phyloP scores from a whole-genome alignment of 306 rosid species.

The Castanea mollissima region DNA sequence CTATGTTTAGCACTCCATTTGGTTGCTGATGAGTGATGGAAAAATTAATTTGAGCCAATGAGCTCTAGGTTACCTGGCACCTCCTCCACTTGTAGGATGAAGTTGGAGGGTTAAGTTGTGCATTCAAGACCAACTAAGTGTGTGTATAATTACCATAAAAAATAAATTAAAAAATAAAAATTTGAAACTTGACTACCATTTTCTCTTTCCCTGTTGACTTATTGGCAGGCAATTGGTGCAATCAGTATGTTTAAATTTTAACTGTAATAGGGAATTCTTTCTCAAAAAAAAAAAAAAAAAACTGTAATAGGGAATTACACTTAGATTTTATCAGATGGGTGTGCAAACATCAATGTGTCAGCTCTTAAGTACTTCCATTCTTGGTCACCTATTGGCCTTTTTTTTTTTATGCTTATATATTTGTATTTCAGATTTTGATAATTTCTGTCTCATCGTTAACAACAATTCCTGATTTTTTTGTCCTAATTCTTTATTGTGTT shows the following conservation, averaged over 20 bases:
- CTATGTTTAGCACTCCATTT: constrained; percentile 4
- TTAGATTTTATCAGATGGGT: neutral
- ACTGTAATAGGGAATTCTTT: neutral
- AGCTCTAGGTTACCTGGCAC: too few relatives aligned
- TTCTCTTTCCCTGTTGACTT: constrained; percentile 16
- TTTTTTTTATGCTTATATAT: neutral
- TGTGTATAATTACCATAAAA: too few relatives aligned
- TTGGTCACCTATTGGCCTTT: constrained; percentile 7
- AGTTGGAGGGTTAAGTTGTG: too few relatives aligned
- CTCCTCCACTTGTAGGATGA: too few relatives aligned
- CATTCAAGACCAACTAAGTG: too few relatives aligned
- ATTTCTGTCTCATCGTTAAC: neutral
- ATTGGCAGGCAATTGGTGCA: constrained; percentile 2
- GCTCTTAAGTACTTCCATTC: neutral
- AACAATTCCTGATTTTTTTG: constrained; percentile 5
- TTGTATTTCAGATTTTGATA: constrained; percentile 12
- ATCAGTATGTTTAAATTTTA: neutral
- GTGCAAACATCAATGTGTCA: neutral
- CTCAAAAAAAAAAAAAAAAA: neutral
- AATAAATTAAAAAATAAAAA: neutral
- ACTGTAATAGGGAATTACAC: neutral
- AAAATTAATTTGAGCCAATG: neutral
- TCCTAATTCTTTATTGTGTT: constrained; percentile 22
- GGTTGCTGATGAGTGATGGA: neutral
- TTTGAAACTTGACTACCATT: neutral